Percentiles rank a stretch among this genome's conserved stretches.
phyloP scores from a whole-genome alignment of 2,329 filamentous ascomycete genomes.

The Penicillium sp. region DNA sequence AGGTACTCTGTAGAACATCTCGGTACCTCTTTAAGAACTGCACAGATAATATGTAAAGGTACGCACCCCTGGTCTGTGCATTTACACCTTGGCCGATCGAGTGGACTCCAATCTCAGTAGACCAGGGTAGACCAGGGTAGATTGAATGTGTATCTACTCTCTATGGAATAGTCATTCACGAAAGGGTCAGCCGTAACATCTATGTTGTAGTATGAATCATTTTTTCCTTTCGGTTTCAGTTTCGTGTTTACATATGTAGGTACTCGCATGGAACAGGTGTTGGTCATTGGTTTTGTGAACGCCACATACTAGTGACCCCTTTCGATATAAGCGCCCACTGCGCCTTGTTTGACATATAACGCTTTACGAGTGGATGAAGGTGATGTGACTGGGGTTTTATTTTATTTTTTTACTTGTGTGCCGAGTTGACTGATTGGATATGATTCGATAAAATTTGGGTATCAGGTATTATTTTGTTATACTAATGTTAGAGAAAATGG shows the following conservation, averaged over 20 bases:
- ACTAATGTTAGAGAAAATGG: not conserved
- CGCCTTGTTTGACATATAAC: constrained; percentile 17
- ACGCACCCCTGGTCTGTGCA: constrained; percentile 7
- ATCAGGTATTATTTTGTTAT: not conserved
- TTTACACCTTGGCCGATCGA: not conserved
- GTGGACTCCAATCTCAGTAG: not conserved
- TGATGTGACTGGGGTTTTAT: constrained; percentile 2
- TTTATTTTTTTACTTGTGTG: not conserved
- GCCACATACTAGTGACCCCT: constrained; percentile 3
- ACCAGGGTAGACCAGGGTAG: not conserved
- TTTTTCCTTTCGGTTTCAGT: not conserved
- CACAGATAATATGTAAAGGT: not conserved
- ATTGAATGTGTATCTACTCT: not conserved
- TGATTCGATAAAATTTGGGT: not conserved
- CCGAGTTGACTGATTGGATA: not conserved
- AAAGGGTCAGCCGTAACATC: not conserved
- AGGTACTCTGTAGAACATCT: not conserved
- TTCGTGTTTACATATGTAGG: not conserved
- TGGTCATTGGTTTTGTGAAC: not conserved
- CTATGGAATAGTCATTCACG: not conserved
- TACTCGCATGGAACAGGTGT: not conserved
- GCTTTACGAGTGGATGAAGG: not conserved
- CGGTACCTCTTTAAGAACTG: not conserved
- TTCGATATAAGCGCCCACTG: constrained; percentile 18
- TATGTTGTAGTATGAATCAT: not conserved